These are phyloP conservation scores for Globisporangium barbulae DNA, from an alignment of 352 stramenopile species.

Conservation along the genomic window DNA sequence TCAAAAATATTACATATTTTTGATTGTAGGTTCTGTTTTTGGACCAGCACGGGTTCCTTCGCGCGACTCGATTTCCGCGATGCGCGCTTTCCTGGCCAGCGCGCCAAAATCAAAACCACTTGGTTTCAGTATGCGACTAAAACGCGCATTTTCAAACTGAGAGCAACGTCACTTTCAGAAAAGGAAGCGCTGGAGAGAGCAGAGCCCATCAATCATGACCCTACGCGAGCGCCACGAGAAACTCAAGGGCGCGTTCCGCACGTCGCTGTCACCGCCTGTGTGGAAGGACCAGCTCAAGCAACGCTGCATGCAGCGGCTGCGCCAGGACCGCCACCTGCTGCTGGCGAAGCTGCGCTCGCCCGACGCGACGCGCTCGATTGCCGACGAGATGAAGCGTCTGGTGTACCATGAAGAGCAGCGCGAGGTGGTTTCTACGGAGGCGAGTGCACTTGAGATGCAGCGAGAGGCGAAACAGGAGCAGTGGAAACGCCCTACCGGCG, in stretches of 20 bases:
- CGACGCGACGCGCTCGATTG: conserved; percentile 41
- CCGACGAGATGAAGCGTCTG: conserved; percentile 60
- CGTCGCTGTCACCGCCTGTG: conserved; percentile 57
- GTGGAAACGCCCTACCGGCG: not conserved
- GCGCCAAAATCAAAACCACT: conserved; percentile 5
- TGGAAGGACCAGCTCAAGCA: conserved; percentile 79
- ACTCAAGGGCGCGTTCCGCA: conserved; percentile 26
- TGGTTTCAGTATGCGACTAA: not conserved
- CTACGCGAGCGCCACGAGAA: conserved; percentile 15
- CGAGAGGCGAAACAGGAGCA: not conserved
- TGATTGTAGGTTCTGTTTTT: too few species aligned
- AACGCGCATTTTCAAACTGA: conserved; percentile 4
- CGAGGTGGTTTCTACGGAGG: not conserved
- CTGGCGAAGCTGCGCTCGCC: conserved; percentile 62
- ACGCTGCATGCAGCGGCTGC: conserved; percentile 66
- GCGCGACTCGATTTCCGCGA: not conserved
- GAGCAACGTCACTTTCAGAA: not conserved
- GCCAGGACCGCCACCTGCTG: conserved; percentile 54
- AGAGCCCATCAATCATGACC: conserved; percentile 5
- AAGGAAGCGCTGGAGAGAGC: not conserved
- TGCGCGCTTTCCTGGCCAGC: conserved; percentile 7
- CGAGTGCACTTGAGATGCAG: not conserved
- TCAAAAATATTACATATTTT: too few species aligned
- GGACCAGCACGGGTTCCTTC: not conserved
- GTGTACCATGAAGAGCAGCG: conserved; percentile 39